These are phyloP conservation scores for Bacterosira constricta DNA, from an alignment of 108 stramenopile genomes.

Conservation along the genomic window DNA sequence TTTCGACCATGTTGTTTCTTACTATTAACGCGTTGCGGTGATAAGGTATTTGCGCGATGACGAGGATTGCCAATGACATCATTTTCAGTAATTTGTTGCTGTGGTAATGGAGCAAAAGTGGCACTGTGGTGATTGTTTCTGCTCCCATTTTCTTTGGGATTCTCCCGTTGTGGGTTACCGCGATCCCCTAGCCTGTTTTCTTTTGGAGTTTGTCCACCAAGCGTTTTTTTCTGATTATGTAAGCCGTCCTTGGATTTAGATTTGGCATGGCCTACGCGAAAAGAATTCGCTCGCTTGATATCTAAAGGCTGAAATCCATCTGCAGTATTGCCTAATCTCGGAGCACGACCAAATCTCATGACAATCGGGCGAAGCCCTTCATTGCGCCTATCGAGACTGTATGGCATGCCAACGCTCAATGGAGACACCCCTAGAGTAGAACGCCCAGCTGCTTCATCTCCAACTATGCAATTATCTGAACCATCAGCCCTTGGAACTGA, in stretches of 20 bases:
- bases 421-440: conserved; percentile 26
- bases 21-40: conserved; percentile 13
- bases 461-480: conserved; percentile 5
- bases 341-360: conserved; percentile 20
- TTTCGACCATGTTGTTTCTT: conserved; percentile 20
- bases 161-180: conserved; percentile 6
- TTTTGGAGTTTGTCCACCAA: background rate
- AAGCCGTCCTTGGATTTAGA: background rate
- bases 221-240: background rate
- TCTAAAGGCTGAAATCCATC: conserved; percentile 28
- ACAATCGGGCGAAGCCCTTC: conserved; percentile 18
- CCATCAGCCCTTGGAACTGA: background rate
- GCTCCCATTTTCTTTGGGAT: background rate
- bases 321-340: conserved; percentile 1
- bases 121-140: background rate
- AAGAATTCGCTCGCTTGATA: conserved; percentile 20
- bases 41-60: background rate
- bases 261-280: background rate
- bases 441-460: background rate
- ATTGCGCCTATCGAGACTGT: conserved; percentile 35
- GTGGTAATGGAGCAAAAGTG: too few species aligned
- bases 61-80: background rate
- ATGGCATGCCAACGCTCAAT: conserved; percentile 17
- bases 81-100: background rate
- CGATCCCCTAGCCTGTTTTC: conserved; percentile 3